A percentile compares a stretch with the other conserved stretches of the same genome.
Conservation (phyloP, 2,329 filamentous ascomycete species). For the Beauveria asiatica region DNA sequence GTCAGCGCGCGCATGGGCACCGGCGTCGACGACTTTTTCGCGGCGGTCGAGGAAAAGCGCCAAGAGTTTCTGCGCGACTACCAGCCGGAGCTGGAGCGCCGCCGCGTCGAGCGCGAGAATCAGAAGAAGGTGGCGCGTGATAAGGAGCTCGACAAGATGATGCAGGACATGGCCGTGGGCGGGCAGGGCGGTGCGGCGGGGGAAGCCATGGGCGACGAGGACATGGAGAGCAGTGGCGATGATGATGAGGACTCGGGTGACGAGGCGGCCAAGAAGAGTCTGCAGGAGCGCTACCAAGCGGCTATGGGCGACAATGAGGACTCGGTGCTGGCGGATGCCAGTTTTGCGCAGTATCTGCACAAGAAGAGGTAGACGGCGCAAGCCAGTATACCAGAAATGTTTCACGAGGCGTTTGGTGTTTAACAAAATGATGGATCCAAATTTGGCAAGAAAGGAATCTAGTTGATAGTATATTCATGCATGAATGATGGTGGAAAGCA, state of each 20-base stretch:
- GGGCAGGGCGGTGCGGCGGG: slow-evolving; percentile 29
- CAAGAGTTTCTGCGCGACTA: slow-evolving; percentile 87
- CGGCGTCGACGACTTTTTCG: slow-evolving; percentile 89
- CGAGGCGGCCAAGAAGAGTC: slow-evolving; percentile 53
- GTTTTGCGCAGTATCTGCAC: slow-evolving; percentile 53
- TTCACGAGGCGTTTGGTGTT: slow-evolving; percentile 17
- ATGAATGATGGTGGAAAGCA: neutral
- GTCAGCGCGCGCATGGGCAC: slow-evolving; percentile 90
- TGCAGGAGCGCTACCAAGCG: slow-evolving; percentile 69
- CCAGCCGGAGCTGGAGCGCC: slow-evolving; percentile 78
- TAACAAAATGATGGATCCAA: neutral
- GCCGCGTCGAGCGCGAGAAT: slow-evolving; percentile 65
- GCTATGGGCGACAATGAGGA: slow-evolving; percentile 56
- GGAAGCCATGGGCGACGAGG: slow-evolving; percentile 39
- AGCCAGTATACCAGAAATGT: neutral
- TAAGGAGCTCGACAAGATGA: slow-evolving; percentile 81
- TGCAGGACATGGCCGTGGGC: slow-evolving; percentile 73
- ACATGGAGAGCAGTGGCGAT: slow-evolving; percentile 50
- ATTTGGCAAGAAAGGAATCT: neutral
- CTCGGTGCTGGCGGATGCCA: slow-evolving; percentile 45
- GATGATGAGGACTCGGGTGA: slow-evolving; percentile 51
- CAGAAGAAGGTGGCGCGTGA: slow-evolving; percentile 64
- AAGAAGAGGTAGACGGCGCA: slow-evolving; percentile 26
- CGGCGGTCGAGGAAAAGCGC: slow-evolving; percentile 77
- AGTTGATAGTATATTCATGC: neutral